phyloP scores from a whole-genome alignment of 208 protist species.

The Trypanosomatidae sp. region DNA sequence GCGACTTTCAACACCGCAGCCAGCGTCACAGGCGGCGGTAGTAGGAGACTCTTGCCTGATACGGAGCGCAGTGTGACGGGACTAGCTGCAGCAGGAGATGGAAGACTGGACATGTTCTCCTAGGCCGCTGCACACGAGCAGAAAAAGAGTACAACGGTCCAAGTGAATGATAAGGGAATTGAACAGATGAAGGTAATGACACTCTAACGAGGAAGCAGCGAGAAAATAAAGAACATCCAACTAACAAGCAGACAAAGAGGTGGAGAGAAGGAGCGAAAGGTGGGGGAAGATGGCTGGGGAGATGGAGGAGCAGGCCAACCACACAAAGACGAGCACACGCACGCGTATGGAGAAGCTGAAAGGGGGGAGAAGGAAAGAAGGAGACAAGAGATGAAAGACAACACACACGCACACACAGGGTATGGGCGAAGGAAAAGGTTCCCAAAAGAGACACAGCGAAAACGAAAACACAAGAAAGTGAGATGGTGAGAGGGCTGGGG shows the following conservation, averaged over 20 bases:
- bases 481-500: neutral
- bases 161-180: neutral
- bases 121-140: neutral
- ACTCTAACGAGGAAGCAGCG: neutral
- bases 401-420: neutral
- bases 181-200: neutral
- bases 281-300: neutral
- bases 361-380: neutral
- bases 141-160: neutral
- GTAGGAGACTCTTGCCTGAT: conserved; percentile 34
- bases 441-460: conserved; percentile 7
- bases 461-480: conserved; percentile 3
- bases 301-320: neutral
- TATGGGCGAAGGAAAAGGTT: too few relatives aligned
- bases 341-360: neutral
- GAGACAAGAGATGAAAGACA: neutral
- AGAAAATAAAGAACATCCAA: neutral
- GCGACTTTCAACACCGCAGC: conserved; percentile 34
- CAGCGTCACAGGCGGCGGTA: conserved; percentile 45
- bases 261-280: neutral
- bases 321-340: neutral
- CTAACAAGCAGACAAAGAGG: neutral
- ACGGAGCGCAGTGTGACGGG: conserved; percentile 42
- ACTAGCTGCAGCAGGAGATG: neutral
- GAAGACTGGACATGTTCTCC: neutral